Evolutionary conservation across 2,329 filamentous ascomycete species (phyloP), one percentile per base, ranked within the genome.

Genomic region (Cytospora piceicola): DNA sequence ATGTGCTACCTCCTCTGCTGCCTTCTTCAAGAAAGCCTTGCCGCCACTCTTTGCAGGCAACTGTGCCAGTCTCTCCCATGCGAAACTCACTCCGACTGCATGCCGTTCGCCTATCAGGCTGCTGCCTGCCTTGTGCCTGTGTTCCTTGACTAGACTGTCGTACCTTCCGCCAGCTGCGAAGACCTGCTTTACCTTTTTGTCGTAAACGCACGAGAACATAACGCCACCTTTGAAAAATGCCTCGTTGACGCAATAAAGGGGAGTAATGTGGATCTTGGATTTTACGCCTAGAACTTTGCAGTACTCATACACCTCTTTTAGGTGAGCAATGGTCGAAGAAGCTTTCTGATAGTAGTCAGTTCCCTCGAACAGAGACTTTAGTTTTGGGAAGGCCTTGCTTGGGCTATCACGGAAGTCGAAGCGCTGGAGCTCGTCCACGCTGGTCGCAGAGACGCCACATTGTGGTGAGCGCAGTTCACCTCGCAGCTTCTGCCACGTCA

Each of bases 91-190:
- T 0, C 96, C 95, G 14, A 98, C 95, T 6, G 93, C 94, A 74
- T 96, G 92, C 24, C 88, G 87, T 71, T 89, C 88, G 29, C 82
- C 84, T 20, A 66, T 29, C 55, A 65, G 56, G 60, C 66, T 62
- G 15, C 58, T 63, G 51, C 87, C 82, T 52, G 88, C 85, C 69
- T 88, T 90, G 6, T 91, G 91, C 11, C 89, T 86, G 73, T 96
- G 91, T 67, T 96, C 91, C 74, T 89, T 88, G 69, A 99, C 94
- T 24, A 99, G 80, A 57, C 88, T 88, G 75, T 99, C 96, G 75
- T 99, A 99, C 58, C 95, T 88, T 2, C 95, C 95, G 59, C 96
- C 95, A 36, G 94, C 95, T 7, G 94, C 95, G 73, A 98, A 93
- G 0, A 98, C 92, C 71, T 95, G 90, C 71, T 86, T 89, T 68